Evolutionary conservation across 345 rosid species (phyloP), one percentile per base, ranked within the genome.

Genomic region (Citrus hindsii): DNA sequence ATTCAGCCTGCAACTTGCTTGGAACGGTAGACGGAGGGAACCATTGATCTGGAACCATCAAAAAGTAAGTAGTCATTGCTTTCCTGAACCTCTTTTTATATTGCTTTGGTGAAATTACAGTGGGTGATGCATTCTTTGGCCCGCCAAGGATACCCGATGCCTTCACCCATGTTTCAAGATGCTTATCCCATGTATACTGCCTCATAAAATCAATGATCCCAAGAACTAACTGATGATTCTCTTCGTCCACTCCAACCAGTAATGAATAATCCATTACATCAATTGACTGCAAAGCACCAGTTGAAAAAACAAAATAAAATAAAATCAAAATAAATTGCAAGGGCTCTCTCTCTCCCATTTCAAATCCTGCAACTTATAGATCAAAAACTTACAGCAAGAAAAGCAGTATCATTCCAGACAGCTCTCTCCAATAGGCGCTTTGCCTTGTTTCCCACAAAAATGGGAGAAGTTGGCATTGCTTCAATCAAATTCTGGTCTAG

Each of bases 171-270:
- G 99, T 93, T 82, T 94, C 98, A 48, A 97, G 87, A 86, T 92
- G 98, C 84, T 97, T 97, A 86, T 96, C 99, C 99, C 98, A 96
- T 2, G 99, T 96, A 81, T 96, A 97, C 82, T 94, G 99, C 83
- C 99, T 91, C 92, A 97, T 85, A 88, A 88, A 97, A 80, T 94
- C 99, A 62, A 97, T 97, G 74, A 97, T 94, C 79, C 99, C 98
- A 12, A 97, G 87, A 27, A 92, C 95, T 71, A 96, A 78, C 81
- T 96, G 97, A 46, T 90, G 90, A 32, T 90, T 94, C 87, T 90
- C 94, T 83, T 90, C 90, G 61, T 97, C 99, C 85, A 97, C 91
- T 58, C 99, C 99, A 37, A 97, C 98, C 81, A 94, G 85, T 74
- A 97, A 83, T 4, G 98, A 97, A 87, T 94, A 97, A 83, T 97